A percentile compares a stretch with the other conserved stretches of the same genome.
Conservation (phyloP, 2,329 filamentous ascomycete species). For the Diaporthe batatas region DNA sequence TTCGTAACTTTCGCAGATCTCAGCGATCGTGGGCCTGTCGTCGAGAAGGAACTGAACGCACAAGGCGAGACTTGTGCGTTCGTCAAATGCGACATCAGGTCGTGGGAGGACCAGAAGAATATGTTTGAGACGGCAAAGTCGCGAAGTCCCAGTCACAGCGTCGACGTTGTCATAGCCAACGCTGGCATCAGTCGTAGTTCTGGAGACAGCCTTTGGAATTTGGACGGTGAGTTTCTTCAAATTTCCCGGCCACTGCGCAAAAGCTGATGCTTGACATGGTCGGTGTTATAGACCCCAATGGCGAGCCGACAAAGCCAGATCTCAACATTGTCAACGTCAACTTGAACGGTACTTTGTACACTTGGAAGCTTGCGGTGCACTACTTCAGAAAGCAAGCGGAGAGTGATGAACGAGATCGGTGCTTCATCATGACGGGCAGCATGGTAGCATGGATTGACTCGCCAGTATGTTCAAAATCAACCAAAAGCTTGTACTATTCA, state of each 20-base stretch:
- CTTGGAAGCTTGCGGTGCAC: slow-evolving; percentile 60
- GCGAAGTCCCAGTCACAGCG: slow-evolving; percentile 53
- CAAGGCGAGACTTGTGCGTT: slow-evolving; percentile 48
- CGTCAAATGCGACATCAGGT: slow-evolving; percentile 57
- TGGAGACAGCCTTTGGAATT: slow-evolving; percentile 54
- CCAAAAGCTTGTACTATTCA: too few relatives aligned
- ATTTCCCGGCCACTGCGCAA: too few relatives aligned
- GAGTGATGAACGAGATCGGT: slow-evolving; percentile 56
- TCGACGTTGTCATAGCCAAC: slow-evolving; percentile 63
- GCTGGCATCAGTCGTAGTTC: slow-evolving; percentile 57
- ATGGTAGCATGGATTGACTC: slow-evolving; percentile 60
- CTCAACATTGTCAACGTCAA: slow-evolving; percentile 58
- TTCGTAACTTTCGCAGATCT: slow-evolving; percentile 58
- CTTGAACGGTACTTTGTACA: slow-evolving; percentile 58
- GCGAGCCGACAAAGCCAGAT: slow-evolving; percentile 53
- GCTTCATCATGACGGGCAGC: slow-evolving; percentile 63
- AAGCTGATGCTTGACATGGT: too few relatives aligned
- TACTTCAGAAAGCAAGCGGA: slow-evolving; percentile 59
- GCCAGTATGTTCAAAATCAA: slow-evolving; percentile 4
- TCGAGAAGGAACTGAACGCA: slow-evolving; percentile 52
- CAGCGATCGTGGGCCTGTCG: slow-evolving; percentile 50
- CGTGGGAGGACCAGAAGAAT: slow-evolving; percentile 58
- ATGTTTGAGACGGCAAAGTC: slow-evolving; percentile 57
- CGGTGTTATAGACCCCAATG: slow-evolving; percentile 41
- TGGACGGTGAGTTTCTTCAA: slow-evolving; percentile 12